Conservation (phyloP, 495 filamentous ascomycete species). For the Trichoderma parareesei region DNA sequence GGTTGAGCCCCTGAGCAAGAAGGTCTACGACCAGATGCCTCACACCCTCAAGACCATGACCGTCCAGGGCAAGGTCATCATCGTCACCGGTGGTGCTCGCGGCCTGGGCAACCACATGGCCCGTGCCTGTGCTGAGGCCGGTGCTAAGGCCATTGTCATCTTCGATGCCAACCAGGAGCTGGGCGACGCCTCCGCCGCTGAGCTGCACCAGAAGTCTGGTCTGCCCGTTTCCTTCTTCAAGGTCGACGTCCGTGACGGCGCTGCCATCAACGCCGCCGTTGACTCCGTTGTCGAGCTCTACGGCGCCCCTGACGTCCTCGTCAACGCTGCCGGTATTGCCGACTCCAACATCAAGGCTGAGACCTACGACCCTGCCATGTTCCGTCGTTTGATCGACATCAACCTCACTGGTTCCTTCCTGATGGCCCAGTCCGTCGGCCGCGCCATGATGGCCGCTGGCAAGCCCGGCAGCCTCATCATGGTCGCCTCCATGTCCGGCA, state of each 20-base stretch:
- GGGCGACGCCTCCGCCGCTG: constrained; percentile 57
- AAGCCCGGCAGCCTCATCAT: constrained; percentile 65
- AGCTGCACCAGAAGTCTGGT: constrained; percentile 57
- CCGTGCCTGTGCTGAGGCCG: constrained; percentile 63
- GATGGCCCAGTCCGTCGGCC: constrained; percentile 55
- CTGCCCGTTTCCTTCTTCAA: constrained; percentile 69
- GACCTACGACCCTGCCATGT: constrained; percentile 56
- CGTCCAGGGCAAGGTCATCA: constrained; percentile 57
- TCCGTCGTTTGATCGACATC: constrained; percentile 66
- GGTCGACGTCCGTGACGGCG: constrained; percentile 64
- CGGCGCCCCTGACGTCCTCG: constrained; percentile 60
- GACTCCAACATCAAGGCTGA: constrained; percentile 50
- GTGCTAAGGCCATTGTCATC: constrained; percentile 63
- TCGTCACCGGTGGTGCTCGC: constrained; percentile 67
- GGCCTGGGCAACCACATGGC: constrained; percentile 73
- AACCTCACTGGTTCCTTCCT: constrained; percentile 68
- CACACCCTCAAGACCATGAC: constrained; percentile 56
- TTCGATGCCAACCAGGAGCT: constrained; percentile 66
- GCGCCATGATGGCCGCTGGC: constrained; percentile 54
- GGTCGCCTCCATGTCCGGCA: constrained; percentile 70
- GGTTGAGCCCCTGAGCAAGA: constrained; percentile 32
- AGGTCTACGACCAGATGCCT: constrained; percentile 41
- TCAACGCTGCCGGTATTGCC: constrained; percentile 82
- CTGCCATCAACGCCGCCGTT: constrained; percentile 53
- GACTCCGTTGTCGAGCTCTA: constrained; percentile 50